Conservation (phyloP, 345 rosid species). For the Isatis tinctoria region DNA sequence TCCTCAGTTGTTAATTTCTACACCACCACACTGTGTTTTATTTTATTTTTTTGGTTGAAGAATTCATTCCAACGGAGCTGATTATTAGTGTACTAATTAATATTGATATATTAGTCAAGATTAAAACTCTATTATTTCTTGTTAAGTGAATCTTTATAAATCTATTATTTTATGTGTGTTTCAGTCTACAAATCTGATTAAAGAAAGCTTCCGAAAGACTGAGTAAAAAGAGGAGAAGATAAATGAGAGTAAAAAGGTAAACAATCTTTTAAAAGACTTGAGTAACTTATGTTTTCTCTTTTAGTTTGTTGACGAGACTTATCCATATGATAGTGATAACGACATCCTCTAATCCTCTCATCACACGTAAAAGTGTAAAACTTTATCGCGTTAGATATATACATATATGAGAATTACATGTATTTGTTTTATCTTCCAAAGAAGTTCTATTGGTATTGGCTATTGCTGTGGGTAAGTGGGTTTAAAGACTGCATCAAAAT, state of each 20-base stretch:
- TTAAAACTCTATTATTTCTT: not conserved
- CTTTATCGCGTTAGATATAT: not conserved
- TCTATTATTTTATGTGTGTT: not conserved
- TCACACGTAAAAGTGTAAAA: conserved; percentile 18
- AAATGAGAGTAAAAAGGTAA: conserved; percentile 7
- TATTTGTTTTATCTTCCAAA: not conserved
- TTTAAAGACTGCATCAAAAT: not conserved
- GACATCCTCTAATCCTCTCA: conserved; percentile 16
- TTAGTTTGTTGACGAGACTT: conserved; percentile 22
- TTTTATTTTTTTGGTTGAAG: not conserved
- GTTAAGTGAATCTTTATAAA: not conserved
- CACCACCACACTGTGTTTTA: no score
- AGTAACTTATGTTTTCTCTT: conserved; percentile 17
- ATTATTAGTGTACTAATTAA: not conserved
- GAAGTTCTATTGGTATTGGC: no score
- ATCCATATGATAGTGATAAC: conserved; percentile 27
- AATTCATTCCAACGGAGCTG: not conserved
- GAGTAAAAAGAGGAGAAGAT: not conserved
- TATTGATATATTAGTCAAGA: not conserved
- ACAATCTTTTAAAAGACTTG: conserved; percentile 12
- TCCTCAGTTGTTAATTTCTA: no score
- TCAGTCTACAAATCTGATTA: not conserved
- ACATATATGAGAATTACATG: not conserved
- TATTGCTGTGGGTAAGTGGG: no score
- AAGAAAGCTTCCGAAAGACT: not conserved